Conservation (phyloP, 192 early-diverging fungal genomes). For the Paraglomus brasilianum region DNA sequence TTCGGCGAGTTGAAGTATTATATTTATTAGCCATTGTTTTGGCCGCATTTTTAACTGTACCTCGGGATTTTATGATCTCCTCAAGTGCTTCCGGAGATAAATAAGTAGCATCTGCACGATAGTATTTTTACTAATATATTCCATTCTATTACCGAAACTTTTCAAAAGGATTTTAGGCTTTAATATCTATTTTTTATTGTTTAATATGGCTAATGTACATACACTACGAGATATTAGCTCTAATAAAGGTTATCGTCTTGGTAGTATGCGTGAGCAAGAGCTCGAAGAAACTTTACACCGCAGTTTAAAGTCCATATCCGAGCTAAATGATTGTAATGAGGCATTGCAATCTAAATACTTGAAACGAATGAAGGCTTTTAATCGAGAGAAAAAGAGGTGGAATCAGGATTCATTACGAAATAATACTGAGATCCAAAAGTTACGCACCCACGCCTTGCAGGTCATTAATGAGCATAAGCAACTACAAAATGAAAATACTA, state of each 20-base stretch:
- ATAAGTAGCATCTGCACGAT: slow-evolving; percentile 20
- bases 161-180: no score
- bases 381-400: slow-evolving; percentile 7
- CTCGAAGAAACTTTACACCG: neutral
- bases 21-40: slow-evolving; percentile 27
- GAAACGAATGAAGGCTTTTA: neutral
- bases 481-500: neutral
- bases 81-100: slow-evolving; percentile 26
- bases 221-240: slow-evolving; percentile 7
- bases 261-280: neutral
- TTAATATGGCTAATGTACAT: slow-evolving; percentile 6
- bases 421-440: slow-evolving; percentile 1
- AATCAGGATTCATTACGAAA: neutral
- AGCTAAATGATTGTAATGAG: neutral
- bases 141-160: slow-evolving; percentile 15
- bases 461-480: slow-evolving; percentile 11
- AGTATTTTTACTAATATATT: slow-evolving; percentile 18
- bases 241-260: slow-evolving; percentile 5
- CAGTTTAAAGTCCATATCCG: neutral
- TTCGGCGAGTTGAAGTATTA: slow-evolving; percentile 29
- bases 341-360: neutral
- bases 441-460: neutral
- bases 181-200: neutral
- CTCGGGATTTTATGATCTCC: slow-evolving; percentile 20
- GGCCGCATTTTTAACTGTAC: slow-evolving; percentile 19